Percentiles rank a stretch among this genome's conserved stretches.
Conservation (phyloP, 1,284 basidiomycete genomes). For the Inonotus obliquus region DNA sequence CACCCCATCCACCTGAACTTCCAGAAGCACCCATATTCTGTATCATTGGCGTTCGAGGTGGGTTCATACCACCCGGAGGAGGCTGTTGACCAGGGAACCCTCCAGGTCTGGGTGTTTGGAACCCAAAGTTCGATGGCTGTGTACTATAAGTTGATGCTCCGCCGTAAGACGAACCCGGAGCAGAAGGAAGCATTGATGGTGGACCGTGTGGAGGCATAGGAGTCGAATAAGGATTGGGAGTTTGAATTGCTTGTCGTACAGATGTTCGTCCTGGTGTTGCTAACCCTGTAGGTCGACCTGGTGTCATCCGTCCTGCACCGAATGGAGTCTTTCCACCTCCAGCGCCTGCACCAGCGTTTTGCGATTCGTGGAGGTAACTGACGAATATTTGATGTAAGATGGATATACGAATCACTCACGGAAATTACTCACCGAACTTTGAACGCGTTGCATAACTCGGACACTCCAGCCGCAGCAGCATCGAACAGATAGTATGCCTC, state of each 20-base stretch:
- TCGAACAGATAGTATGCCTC: conserved; percentile 89
- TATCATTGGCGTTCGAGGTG: conserved; percentile 57
- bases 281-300: conserved; percentile 47
- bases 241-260: conserved; percentile 61
- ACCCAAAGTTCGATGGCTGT: conserved; percentile 2
- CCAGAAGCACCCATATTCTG: conserved; percentile 40
- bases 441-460: conserved; percentile 93
- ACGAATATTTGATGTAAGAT: conserved; percentile 8
- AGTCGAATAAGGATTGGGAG: conserved; percentile 62
- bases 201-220: conserved; percentile 29
- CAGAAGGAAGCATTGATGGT: conserved; percentile 6
- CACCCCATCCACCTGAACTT: conserved; percentile 7
- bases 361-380: conserved; percentile 77
- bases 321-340: conserved; percentile 78
- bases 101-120: conserved; percentile 17
- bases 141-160: conserved; percentile 7
- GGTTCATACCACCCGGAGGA: conserved; percentile 46
- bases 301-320: conserved; percentile 67
- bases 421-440: conserved; percentile 67
- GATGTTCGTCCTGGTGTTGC: conserved; percentile 74
- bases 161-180: conserved; percentile 9
- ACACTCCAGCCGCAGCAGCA: conserved; percentile 83
- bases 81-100: conserved; percentile 18
- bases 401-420: conserved; percentile 18
- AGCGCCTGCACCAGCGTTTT: conserved; percentile 51